Conservation (phyloP, 495 filamentous ascomycete species). For the Penicillium fimorum region DNA sequence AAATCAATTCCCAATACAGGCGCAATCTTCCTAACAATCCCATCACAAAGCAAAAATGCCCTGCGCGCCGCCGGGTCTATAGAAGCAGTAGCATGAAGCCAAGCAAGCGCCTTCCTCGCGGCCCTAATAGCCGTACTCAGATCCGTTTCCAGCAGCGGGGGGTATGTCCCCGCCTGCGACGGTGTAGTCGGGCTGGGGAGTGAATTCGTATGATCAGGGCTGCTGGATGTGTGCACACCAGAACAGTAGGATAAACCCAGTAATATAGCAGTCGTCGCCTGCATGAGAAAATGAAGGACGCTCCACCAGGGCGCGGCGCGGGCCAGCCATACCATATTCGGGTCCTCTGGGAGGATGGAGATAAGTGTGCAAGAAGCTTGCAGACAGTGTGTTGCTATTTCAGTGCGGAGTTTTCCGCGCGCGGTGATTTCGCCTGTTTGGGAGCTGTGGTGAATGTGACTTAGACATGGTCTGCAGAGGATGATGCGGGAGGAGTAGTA, state of each 20-base stretch:
- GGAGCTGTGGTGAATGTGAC: conserved; percentile 11
- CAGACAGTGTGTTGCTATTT: conserved; percentile 54
- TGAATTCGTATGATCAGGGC: not conserved
- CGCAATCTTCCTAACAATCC: conserved; percentile 29
- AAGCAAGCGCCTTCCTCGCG: conserved; percentile 49
- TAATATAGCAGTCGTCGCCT: conserved; percentile 57
- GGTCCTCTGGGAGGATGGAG: conserved; percentile 45
- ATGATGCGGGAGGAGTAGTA: conserved; percentile 57
- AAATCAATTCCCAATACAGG: conserved; percentile 32
- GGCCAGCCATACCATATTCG: conserved; percentile 43
- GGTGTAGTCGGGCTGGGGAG: not conserved
- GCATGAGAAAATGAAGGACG: conserved; percentile 60
- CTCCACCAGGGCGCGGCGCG: conserved; percentile 59
- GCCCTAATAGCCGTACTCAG: conserved; percentile 34
- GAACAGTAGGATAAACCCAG: conserved; percentile 47
- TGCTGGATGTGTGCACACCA: conserved; percentile 16
- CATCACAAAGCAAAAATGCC: conserved; percentile 47
- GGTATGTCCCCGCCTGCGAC: not conserved
- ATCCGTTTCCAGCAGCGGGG: conserved; percentile 12
- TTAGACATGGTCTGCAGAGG: conserved; percentile 59
- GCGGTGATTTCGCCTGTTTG: conserved; percentile 26
- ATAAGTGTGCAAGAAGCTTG: conserved; percentile 53
- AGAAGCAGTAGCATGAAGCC: conserved; percentile 47
- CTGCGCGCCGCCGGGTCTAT: conserved; percentile 45
- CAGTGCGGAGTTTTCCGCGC: conserved; percentile 47